Percentiles rank a stretch among this genome's conserved stretches.
phyloP scores from a whole-genome alignment of 345 rosid genomes.

The Pugionium cornutum region DNA sequence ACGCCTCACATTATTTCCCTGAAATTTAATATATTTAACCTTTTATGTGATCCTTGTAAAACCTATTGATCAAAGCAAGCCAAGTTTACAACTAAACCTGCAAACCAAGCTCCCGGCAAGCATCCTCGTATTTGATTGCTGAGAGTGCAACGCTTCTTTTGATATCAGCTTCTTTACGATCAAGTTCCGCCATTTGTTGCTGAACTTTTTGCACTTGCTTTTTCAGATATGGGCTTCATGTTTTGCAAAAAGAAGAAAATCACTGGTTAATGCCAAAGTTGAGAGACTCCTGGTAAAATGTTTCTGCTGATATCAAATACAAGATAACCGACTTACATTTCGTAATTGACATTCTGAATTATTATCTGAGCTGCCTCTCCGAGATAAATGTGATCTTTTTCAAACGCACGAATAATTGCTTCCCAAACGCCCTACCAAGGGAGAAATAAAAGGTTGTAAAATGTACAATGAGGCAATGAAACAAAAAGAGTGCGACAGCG shows the following conservation, averaged over 20 bases:
- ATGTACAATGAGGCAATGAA: neutral
- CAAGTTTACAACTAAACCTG: constrained; percentile 51
- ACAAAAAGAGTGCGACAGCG: constrained; percentile 3
- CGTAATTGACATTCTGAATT: constrained; percentile 87
- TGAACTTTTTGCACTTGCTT: constrained; percentile 95
- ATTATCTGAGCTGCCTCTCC: constrained; percentile 97
- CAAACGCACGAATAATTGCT: constrained; percentile 70
- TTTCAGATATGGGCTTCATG: constrained; percentile 81
- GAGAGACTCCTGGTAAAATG: neutral
- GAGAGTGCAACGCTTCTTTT: constrained; percentile 82
- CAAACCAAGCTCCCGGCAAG: constrained; percentile 96
- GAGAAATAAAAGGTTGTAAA: constrained; percentile 2
- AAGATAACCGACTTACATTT: constrained; percentile 63
- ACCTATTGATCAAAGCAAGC: constrained; percentile 25
- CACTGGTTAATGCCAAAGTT: constrained; percentile 21
- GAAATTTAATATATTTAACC: constrained; percentile 27
- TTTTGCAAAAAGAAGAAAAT: constrained; percentile 15
- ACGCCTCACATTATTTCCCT: constrained; percentile 88
- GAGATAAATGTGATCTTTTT: constrained; percentile 83
- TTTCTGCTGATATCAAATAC: constrained; percentile 10
- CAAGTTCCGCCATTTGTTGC: constrained; percentile 85
- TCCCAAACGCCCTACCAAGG: constrained; percentile 81
- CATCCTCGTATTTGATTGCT: constrained; percentile 80
- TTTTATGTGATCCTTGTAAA: constrained; percentile 17
- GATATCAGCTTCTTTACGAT: constrained; percentile 89